Conservation (phyloP, 2,329 filamentous ascomycete species). For the Tolypocladium inflatum region DNA sequence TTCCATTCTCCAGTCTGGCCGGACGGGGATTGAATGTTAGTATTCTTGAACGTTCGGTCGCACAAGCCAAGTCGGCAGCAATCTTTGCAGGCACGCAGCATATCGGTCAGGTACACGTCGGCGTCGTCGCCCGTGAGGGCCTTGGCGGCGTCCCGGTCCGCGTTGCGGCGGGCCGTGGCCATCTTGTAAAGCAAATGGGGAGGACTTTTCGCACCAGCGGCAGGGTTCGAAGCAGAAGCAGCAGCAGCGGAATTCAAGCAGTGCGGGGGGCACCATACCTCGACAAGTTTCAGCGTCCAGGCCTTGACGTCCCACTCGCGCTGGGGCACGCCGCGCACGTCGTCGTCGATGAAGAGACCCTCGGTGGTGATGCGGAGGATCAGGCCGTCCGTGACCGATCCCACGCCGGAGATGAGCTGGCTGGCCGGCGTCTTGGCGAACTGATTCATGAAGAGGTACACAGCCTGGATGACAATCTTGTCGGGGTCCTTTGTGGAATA, state of each 20-base stretch:
- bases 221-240: slow-evolving; percentile 27
- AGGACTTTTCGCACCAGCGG: slow-evolving; percentile 26
- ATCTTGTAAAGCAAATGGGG: slow-evolving; percentile 39
- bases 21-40: slow-evolving; percentile 28
- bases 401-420: slow-evolving; percentile 76
- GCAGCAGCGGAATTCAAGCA: slow-evolving; percentile 36
- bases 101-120: slow-evolving; percentile 52
- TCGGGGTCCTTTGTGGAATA: slow-evolving; percentile 86
- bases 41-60: slow-evolving; percentile 32
- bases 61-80: slow-evolving; percentile 48
- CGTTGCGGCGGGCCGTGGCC: slow-evolving; percentile 34
- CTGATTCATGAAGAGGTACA: slow-evolving; percentile 86
- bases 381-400: slow-evolving; percentile 81
- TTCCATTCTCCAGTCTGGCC: slow-evolving; percentile 45
- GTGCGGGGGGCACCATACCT: slow-evolving; percentile 72
- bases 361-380: slow-evolving; percentile 89
- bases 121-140: slow-evolving; percentile 54
- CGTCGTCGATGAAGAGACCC: slow-evolving; percentile 94
- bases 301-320: slow-evolving; percentile 98
- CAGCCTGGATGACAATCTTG: slow-evolving; percentile 91
- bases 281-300: slow-evolving; percentile 89
- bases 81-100: slow-evolving; percentile 55
- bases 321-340: slow-evolving; percentile 82
- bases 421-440: slow-evolving; percentile 85
- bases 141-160: slow-evolving; percentile 39